Base-by-base conservation (phyloP, 805 yeast genomes). In the Monosporozyma yasuniensis region DNA sequence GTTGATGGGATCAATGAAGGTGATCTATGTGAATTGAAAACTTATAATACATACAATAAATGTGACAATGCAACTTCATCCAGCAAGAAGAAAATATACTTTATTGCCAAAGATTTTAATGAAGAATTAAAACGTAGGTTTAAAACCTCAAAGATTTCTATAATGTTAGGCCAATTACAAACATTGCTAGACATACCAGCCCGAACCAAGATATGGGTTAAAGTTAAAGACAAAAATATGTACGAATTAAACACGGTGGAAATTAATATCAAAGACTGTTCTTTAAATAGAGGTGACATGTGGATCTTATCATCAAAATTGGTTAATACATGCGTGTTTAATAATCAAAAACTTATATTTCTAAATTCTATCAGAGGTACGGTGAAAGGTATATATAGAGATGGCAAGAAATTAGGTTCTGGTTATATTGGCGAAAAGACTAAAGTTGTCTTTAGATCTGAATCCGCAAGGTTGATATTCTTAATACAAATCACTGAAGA, bases 401-500 rank as follows among this genome's bases (percentile, higher is more conserved):
- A 79, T 52, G 96, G 96, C 1, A 74, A 73, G 52, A 81, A 80
- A 55, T 73, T 77, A 21, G 79, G 84, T 54, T 85, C 96, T 9
- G 91, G 88, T 0, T 87, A 80, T 59, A 72, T 91, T 44, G 86
- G 90, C 1, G 73, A 73, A 18, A 72, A 79, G 25, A 90, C 99
- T 3, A 84, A 83, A 56, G 70, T 93, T 27, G 87, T 89, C 0
- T 91, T 86, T 64, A 75, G 99, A 44, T 88, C 97, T 1, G 97
- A 91, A 59, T 83, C 96, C 39, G 95, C 97, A 1, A 79, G 85
- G 50, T 70, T 91, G 50, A 78, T 87, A 14, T 85, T 90, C 46
- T 72, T 93, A 54, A 81, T 93, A 47, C 99, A 93, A 63, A 80
- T 90, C 53, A 86, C 97, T 1, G 77, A 84, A 38, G 99, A 93